A percentile compares a stretch with the other conserved stretches of the same genome.
Conservation (phyloP, 1,284 basidiomycete genomes). For the Uromyces viciae-fabae region DNA sequence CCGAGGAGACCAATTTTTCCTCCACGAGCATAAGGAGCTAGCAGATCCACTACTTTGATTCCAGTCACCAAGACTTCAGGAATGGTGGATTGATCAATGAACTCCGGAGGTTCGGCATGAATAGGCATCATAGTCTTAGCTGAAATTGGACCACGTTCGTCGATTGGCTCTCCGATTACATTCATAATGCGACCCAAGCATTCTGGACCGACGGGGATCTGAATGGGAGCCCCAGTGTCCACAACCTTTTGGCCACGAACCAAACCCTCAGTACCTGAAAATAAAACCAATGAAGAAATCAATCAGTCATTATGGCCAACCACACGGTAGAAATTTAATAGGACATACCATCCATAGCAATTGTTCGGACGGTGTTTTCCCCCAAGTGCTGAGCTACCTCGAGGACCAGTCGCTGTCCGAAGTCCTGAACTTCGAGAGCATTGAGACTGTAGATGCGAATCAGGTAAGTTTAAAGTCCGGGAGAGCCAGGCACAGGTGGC, state of each 20-base stretch:
- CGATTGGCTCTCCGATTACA: slow-evolving; percentile 99
- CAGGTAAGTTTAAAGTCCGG: too few species aligned
- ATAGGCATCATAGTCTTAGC: slow-evolving; percentile 68
- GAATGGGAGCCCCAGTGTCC: slow-evolving; percentile 93
- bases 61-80: slow-evolving; percentile 98
- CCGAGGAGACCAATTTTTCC: slow-evolving; percentile 99
- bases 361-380: slow-evolving; percentile 87
- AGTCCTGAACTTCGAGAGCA: slow-evolving; percentile 93
- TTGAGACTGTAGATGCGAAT: slow-evolving; percentile 65
- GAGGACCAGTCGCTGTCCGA: slow-evolving; percentile 66
- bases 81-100: slow-evolving; percentile 96
- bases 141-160: slow-evolving; percentile 93
- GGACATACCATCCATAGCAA: slow-evolving; percentile 65
- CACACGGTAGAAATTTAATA: not conserved
- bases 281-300: not conserved
- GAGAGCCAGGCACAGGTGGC: too few species aligned
- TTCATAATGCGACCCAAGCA: slow-evolving; percentile 99
- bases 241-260: slow-evolving; percentile 96
- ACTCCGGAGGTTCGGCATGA: slow-evolving; percentile 91
- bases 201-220: slow-evolving; percentile 87
- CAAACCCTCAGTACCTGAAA: slow-evolving; percentile 82
- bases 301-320: not conserved
- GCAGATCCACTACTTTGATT: slow-evolving; percentile 99
- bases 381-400: slow-evolving; percentile 82
- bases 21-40: slow-evolving; percentile 98